Evolutionary conservation across 164 flowering plant species (phyloP), one percentile per base, ranked within the genome.

Genomic region (Warburgia ugandensis): DNA sequence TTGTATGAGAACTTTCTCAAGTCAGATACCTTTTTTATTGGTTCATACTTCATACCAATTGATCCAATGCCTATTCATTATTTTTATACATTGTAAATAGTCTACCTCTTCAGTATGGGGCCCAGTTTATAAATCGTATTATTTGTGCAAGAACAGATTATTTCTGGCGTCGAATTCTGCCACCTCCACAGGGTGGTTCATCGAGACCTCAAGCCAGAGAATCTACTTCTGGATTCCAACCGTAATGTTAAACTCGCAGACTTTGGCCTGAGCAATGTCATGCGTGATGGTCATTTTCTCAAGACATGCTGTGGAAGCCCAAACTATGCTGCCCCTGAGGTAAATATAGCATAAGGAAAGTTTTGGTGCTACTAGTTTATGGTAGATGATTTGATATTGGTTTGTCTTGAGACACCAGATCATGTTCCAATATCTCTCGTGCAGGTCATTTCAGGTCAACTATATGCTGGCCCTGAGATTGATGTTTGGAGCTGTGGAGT

Each of bases 401-500:
- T 1, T 22, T 27, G 36, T n/a, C 36, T 47, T 47, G 50, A 7
- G 7, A 1, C 21, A 13, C 22, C 16, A 29, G 30, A 25, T 45
- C 31, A 25, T 19, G n/a, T 42, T 28, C 33, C 20, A 25, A 41
- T 37, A 9, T 13, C 29, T 50, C 13, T 20, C 29, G 28, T 32
- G 29, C 48, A 64, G 68, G 37, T 65, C 37, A 49, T 59, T 17
- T 55, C 61, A 1, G 61, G 51, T 38, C 48, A 21, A 19, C 40
- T 46, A 30, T 66, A 55, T 45, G 59, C 59, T 2, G 59, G 59
- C 23, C 59, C 59, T 13, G 76, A 68, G 47, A 63, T 72, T 43
- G 76, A 72, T 59, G 59, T 68, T 50, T 72, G 76, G 76, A 72
- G 76, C 33, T 68, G 72, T 65, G 76, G 76, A 22, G 72, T 68